These are phyloP conservation scores for Pyrenophora seminiperda DNA, from an alignment of 2,329 filamentous ascomycete species.

Conservation along the genomic window DNA sequence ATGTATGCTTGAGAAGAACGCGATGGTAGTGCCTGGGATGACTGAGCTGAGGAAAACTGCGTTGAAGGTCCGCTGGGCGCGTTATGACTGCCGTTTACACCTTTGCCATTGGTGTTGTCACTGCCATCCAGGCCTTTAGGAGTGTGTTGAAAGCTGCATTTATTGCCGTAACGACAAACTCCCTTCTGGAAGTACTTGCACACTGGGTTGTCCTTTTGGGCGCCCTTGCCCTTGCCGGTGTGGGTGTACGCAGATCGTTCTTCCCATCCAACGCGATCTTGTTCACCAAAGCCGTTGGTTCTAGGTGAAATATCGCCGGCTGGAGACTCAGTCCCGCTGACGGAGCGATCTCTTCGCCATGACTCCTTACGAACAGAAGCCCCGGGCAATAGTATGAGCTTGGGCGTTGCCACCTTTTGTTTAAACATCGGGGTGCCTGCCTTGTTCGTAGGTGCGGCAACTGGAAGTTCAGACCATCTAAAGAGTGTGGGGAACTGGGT, in stretches of 20 bases:
- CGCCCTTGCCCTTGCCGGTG: not conserved
- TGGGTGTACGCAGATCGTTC: constrained; percentile 1
- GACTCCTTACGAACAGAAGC: constrained; percentile 10
- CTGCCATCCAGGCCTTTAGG: not conserved
- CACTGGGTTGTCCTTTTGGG: not conserved
- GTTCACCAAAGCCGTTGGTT: constrained; percentile 13
- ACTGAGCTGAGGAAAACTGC: not conserved
- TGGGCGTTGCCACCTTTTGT: constrained; percentile 7
- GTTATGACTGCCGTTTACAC: not conserved
- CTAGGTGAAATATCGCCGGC: constrained; percentile 4
- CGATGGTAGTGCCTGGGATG: not conserved
- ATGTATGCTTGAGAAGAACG: not conserved
- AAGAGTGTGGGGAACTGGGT: constrained; percentile 61
- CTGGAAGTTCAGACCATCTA: constrained; percentile 42
- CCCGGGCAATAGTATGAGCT: not conserved
- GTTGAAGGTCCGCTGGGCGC: not conserved
- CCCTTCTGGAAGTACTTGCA: constrained; percentile 38
- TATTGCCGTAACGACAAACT: constrained; percentile 29
- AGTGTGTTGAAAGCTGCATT: constrained; percentile 30
- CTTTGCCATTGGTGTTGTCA: not conserved
- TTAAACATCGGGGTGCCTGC: not conserved
- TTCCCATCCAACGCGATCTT: constrained; percentile 9
- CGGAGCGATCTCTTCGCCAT: constrained; percentile 14
- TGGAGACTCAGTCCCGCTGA: constrained; percentile 8
- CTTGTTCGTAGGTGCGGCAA: constrained; percentile 8